These are phyloP conservation scores for Beta macrorhiza DNA, from an alignment of 179 eudicot species.

Conservation along the genomic window DNA sequence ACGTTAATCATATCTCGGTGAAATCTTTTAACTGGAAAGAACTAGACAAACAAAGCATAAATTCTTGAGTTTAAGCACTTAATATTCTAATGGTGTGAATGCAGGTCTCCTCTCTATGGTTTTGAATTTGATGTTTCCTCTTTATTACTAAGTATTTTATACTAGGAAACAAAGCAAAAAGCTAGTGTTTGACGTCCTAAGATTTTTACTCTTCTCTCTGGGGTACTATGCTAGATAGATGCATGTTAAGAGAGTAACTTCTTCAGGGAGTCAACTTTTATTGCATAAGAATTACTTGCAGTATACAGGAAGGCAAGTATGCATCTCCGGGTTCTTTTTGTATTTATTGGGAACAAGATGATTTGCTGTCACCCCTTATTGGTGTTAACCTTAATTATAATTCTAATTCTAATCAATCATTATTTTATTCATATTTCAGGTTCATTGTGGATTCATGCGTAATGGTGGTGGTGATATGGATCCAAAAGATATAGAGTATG, in stretches of 20 bases:
- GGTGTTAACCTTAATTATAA: neutral
- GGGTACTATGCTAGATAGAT: neutral
- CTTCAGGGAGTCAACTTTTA: no score
- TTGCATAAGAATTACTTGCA: neutral
- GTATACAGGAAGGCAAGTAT: neutral
- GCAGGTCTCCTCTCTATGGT: neutral
- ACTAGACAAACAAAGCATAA: neutral
- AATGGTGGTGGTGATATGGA: slow-evolving; percentile 89
- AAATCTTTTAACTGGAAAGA: neutral
- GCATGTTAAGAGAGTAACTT: neutral
- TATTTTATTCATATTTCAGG: slow-evolving; percentile 40
- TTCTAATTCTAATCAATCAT: no score
- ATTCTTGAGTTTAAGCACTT: neutral
- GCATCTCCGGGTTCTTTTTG: no score
- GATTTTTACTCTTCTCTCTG: neutral
- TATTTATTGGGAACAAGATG: neutral
- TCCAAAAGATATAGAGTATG: slow-evolving; percentile 63
- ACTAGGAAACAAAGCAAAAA: neutral
- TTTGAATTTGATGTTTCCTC: neutral
- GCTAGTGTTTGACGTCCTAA: neutral
- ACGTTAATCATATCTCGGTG: neutral
- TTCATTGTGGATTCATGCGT: slow-evolving; percentile 86
- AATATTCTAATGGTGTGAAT: no score
- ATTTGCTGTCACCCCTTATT: neutral
- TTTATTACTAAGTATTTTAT: neutral